Conservation (phyloP, 164 flowering plant species). For the Santalum album region DNA sequence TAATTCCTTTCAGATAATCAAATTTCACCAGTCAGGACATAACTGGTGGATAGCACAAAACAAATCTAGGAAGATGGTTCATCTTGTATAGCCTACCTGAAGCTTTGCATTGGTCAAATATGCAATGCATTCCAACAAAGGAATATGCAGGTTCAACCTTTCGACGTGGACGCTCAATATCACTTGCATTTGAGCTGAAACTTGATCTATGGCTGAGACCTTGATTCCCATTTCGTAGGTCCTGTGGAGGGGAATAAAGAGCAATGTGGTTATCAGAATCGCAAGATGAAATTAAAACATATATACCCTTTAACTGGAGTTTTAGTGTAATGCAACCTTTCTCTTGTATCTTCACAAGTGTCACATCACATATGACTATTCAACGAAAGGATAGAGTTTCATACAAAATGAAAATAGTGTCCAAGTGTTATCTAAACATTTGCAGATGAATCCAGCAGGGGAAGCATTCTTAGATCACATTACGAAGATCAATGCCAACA, state of each 20-base stretch:
- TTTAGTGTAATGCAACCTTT: neutral
- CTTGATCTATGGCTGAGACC: slow-evolving; percentile 53
- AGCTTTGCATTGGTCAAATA: slow-evolving; percentile 90
- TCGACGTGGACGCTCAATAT: slow-evolving; percentile 45
- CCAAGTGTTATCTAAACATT: too few relatives aligned
- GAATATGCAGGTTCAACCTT: slow-evolving; percentile 87
- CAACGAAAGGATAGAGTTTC: neutral
- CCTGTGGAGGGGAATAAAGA: slow-evolving; percentile 36
- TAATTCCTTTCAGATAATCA: neutral
- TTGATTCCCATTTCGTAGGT: slow-evolving; percentile 45
- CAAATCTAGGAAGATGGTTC: neutral
- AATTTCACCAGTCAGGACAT: neutral
- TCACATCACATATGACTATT: neutral
- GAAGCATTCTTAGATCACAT: neutral
- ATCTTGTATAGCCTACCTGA: slow-evolving; percentile 42
- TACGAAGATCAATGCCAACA: neutral
- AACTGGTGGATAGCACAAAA: neutral
- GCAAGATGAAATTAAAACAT: neutral
- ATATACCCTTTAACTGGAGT: neutral
- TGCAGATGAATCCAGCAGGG: neutral
- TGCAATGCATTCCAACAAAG: slow-evolving; percentile 98
- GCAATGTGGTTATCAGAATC: neutral
- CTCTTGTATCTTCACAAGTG: neutral
- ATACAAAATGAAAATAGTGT: neutral
- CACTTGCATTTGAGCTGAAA: slow-evolving; percentile 75